Base-by-base conservation (phyloP, 192 early-diverging fungal genomes). In the Gaertneriomyces sp. region DNA sequence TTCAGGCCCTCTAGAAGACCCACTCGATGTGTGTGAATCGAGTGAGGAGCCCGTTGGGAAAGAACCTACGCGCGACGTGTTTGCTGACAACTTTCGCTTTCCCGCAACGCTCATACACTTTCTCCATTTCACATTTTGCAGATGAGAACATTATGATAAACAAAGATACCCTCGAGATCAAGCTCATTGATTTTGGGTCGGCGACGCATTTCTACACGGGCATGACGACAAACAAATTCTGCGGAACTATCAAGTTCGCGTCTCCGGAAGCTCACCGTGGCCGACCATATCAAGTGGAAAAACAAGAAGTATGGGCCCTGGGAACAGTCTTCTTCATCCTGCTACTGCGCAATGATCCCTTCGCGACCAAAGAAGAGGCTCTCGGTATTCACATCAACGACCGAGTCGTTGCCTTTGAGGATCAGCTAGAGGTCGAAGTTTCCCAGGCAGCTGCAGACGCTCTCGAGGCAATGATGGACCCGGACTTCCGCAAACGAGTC, bases 111-210 rank as follows among this genome's bases (percentile, higher is more conserved):
- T 1, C 16, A 60, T 14, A 25, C 17, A 38, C 17, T 25, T 17
- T 53, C 14, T 17, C 4, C 12, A 17, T n/a, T 45, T 53, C 19
- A 55, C 33, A 12, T 11, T 38, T 25, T 9, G 7, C 68, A 84
- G 82, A 84, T 57, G 82, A 84, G 56, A 84, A 84, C 70, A 76
- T 84, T 47, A 56, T 84, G 60, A 84, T 84, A 43, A 68, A 84
- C 70, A 70, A 54, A 14, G 42, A 70, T 43, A 80, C 82, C 8
- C 70, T 58, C 38, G 60, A 71, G 49, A 76, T 74, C 52, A 84
- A 84, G 60, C 73, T 84, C 7, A 84, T 84, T 50, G 82, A 84
- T 58, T 84, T 84, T 70, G 82, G 82, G 7, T 73, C 69, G 11
- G 71, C 81, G 7, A 83, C 78, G 12, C 53, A 42, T 12, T 65